Base-by-base conservation (phyloP, 805 yeast genomes). In the Candida krabiensis region DNA sequence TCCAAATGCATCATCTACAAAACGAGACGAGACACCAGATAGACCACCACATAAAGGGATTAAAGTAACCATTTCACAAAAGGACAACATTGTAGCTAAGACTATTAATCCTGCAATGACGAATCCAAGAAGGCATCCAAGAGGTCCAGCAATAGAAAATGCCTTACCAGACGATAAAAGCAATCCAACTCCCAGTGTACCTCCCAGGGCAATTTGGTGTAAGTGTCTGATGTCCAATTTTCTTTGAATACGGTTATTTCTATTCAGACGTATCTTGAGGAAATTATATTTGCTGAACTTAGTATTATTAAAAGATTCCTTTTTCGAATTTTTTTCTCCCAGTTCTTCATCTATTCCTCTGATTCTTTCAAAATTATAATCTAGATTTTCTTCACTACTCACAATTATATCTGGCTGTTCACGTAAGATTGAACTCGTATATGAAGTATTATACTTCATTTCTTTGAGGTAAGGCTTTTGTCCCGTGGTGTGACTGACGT, bases 41-140 rank as follows among this genome's bases (percentile, higher is more conserved):
- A 85, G 83, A 5, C 91, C 89, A 29, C 85, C 86, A 15, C 83
- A 82, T n/a, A 83, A 74, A 0, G 93, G 88, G 15, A 85, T 79
- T 41, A 86, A 67, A 0, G 93, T 82, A 4, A 84, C 83, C 83
- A 85, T 83, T 57, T 85, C 95, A 42, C 91, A 86, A 57, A 83
- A 82, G 4, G 88, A 80, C 12, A 80, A 62, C 74, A 85, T 78
- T 1, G 91, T 80, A 1, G 83, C 74, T 18, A 82, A 56, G 2
- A 85, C 89, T 9, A 85, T 67, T 2, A 77, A 53, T 0, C 90
- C 93, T 19, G 86, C 71, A 8, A 84, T 61, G 0, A 71, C 38
- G 54, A 80, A 84, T 2, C 91, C 90, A 11, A 85, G 49, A 4
- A 85, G 60, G 7, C 87, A 77, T 0, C 95, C 95, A 36, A 85